Evolutionary conservation across 2,329 filamentous ascomycete species (phyloP), one percentile per base, ranked within the genome.

Genomic region (Colletotrichum tabaci): DNA sequence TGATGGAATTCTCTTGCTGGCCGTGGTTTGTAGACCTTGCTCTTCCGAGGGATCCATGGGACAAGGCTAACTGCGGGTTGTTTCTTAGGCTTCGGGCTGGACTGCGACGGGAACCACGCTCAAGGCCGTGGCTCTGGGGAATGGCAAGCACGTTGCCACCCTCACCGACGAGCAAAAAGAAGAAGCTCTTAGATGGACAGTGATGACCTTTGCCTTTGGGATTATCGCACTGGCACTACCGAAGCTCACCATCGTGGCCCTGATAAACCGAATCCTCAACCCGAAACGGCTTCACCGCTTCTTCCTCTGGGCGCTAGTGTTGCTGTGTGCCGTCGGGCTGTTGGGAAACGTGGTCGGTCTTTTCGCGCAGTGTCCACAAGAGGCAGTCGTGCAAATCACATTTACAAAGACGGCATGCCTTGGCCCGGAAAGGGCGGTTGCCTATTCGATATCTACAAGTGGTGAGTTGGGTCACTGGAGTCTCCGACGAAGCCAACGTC

Each of bases 311-410:
- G 23, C 49, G 0, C 62, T 86, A 9, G 79, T 77, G 1, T 74
- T 74, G 2, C 42, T 77, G 4, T 80, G 79, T 23, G 73, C 79
- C 13, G 30, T 79, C 9, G 77, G 79, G 1, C 74, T 83, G 7
- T 63, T 81, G 0, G 78, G 78, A 7, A 83, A 80, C 44, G 79
- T 86, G 18, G 67, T 84, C 4, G 78, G 86, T 6, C 71, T 85
- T 1, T 83, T 84, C 35, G 82, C 80, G 1, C 82, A 83, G 72
- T 87, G 86, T 74, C 76, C 76, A 2, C 85, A 84, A 0, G 66
- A 73, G 1, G 44, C 67, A 23, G 80, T 82, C 0, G 76, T 82
- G 21, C 86, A 86, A 84, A 74, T 81, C 55, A 77, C 78, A 15
- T 74, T 75, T 13, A 77, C 81, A 7, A 75, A 77, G n/a, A 81